phyloP scores from a whole-genome alignment of 805 yeast genomes.

The Saturnispora galanensis region DNA sequence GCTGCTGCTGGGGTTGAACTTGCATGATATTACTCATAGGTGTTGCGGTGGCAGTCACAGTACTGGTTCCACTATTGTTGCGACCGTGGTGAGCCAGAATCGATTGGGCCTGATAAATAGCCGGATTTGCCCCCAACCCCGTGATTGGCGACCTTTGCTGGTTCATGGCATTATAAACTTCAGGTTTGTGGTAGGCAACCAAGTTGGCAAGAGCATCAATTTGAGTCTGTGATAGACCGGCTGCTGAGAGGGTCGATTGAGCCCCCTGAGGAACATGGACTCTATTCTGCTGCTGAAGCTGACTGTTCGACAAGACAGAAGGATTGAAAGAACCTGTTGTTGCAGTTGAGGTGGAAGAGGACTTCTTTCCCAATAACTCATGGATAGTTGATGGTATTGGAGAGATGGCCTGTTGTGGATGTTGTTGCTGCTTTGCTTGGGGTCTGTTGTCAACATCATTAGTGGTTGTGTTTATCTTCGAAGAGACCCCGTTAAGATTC shows the following conservation, averaged over 20 bases:
- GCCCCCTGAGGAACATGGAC: constrained; percentile 71
- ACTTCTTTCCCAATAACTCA: constrained; percentile 9
- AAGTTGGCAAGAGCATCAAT: constrained; percentile 65
- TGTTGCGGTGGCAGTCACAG: constrained; percentile 3
- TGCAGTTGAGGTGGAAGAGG: background rate
- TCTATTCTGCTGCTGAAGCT: constrained; percentile 17
- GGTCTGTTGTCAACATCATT: background rate
- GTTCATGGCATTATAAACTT: constrained; percentile 7
- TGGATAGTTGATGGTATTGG: constrained; percentile 29
- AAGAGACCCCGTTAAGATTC: background rate
- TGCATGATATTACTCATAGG: background rate
- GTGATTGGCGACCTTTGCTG: background rate
- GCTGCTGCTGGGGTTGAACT: constrained; percentile 7
- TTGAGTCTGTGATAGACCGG: constrained; percentile 60
- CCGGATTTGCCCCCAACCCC: constrained; percentile 3
- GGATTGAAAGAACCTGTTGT: background rate
- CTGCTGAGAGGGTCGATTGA: constrained; percentile 47
- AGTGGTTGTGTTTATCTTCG: background rate
- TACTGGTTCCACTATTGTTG: constrained; percentile 3
- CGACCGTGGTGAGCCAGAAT: constrained; percentile 1
- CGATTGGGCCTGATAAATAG: constrained; percentile 2
- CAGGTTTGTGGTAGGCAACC: constrained; percentile 51
- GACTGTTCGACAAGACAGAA: constrained; percentile 9
- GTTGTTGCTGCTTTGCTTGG: background rate
- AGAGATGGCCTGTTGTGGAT: constrained; percentile 18